Base-by-base conservation (phyloP, 768 basidiomycete genomes). In the Hemileccinum impolitum region DNA sequence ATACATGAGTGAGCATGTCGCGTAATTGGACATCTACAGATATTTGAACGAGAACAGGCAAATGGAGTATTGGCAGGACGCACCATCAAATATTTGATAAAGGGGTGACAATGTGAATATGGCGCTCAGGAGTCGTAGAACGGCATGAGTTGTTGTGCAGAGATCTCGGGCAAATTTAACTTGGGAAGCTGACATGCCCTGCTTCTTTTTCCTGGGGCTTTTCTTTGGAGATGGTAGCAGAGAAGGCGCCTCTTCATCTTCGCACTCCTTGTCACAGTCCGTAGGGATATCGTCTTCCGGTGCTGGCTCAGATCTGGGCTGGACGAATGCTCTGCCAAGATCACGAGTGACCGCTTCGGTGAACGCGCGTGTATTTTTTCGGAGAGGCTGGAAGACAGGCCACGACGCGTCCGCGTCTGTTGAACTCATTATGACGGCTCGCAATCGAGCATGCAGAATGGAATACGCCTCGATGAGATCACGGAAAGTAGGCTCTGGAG, bases 161-260 rank as follows among this genome's bases (percentile, higher is more conserved):
- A 92, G 70, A 65, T 93, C 90, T 19, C 90, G 76, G 6, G 88
- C 88, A 58, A 82, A 80, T 59, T 86, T 90, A 45, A 83, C 83
- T 64, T 89, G 85, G 51, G 85, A 84, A 38, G 81, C 90, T 0
- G 78, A 79, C 80, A 90, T 80, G 5, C 90, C 88, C 48, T 72
- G 76, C 60, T 78, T 85, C 51, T 64, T 68, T 45, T 65, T 68
- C 49, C 52, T 67, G 7, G 89, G 88, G 52, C 81, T 90, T 45
- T 72, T 75, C 60, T 78, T 75, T 3, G 87, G 89, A 14, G 86
- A 90, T 7, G 87, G 90, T 17, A 88, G 70, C 51, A 70, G 49
- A 50, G 65, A 48, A 46, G 54, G 56, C 8, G 58, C 50, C 18
- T 64, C 59, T 25, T 68, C 67, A 18, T 64, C 68, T 15, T 59